phyloP scores from a whole-genome alignment of 345 rosid genomes.

The Schrenkiella parvula region DNA sequence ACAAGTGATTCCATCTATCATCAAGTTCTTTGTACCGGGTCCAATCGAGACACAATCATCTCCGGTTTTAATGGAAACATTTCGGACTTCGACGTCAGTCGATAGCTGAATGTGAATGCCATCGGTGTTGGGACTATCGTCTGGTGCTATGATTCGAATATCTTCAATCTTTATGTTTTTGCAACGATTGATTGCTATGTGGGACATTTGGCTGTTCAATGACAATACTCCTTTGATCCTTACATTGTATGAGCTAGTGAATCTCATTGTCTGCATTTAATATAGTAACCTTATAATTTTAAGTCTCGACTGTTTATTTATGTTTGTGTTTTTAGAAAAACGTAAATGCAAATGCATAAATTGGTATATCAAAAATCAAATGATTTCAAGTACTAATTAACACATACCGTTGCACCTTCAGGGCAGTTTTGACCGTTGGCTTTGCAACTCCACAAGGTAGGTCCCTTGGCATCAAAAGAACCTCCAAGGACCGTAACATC shows the following conservation, averaged over 20 bases:
- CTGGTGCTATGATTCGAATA: slow-evolving; percentile 39
- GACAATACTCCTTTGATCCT: slow-evolving; percentile 45
- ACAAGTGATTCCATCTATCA: slow-evolving; percentile 47
- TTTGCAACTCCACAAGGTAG: slow-evolving; percentile 56
- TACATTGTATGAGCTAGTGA: slow-evolving; percentile 38
- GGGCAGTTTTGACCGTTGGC: slow-evolving; percentile 39
- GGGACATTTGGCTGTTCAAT: slow-evolving; percentile 49
- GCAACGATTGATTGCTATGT: slow-evolving; percentile 48
- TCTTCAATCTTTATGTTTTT: slow-evolving; percentile 39
- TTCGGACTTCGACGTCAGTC: slow-evolving; percentile 33
- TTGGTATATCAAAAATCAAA: background rate
- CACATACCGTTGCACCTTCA: slow-evolving; percentile 55
- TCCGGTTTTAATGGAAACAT: slow-evolving; percentile 46
- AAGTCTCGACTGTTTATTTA: background rate
- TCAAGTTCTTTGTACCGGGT: slow-evolving; percentile 45
- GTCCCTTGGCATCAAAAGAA: slow-evolving; percentile 51
- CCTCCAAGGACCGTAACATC: slow-evolving; percentile 52
- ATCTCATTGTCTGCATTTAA: slow-evolving; percentile 20
- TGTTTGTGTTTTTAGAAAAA: background rate
- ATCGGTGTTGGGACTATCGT: slow-evolving; percentile 55
- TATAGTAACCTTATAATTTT: background rate
- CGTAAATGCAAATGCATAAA: background rate
- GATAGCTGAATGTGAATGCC: slow-evolving; percentile 61
- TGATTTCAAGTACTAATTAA: background rate
- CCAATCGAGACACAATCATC: slow-evolving; percentile 65